Conservation (phyloP, 176 grass and related monocot genomes). For the Zizania latifolia region DNA sequence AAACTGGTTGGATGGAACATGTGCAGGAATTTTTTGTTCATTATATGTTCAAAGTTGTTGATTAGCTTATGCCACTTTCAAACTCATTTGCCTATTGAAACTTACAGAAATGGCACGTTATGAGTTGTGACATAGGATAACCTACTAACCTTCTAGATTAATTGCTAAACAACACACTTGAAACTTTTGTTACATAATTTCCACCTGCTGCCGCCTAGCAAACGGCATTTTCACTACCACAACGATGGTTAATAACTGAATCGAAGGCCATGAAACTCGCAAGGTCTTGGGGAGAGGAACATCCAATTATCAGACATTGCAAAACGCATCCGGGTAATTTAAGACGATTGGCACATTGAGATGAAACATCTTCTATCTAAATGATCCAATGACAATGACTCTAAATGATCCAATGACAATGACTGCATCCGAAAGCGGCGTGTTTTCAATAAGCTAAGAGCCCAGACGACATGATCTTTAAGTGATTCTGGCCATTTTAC, state of each 20-base stretch:
- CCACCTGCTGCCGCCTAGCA: not conserved
- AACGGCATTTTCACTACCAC: not conserved
- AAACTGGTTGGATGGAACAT: not conserved
- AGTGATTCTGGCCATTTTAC: not conserved
- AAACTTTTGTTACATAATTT: not conserved
- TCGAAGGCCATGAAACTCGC: not conserved
- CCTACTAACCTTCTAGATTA: not conserved
- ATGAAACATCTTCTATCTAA: not conserved
- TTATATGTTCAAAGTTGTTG: too few species aligned
- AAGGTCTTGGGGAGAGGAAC: not conserved
- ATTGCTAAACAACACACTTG: not conserved
- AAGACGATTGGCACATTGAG: not conserved
- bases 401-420: not conserved
- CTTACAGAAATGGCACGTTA: too few species aligned
- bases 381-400: too few species aligned
- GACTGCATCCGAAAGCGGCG: not conserved
- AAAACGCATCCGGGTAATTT: not conserved
- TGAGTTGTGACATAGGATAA: too few species aligned
- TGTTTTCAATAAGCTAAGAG: slow-evolving; percentile 13
- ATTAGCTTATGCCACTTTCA: too few species aligned
- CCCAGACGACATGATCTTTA: not conserved
- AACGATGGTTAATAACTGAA: not conserved
- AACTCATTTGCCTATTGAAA: too few species aligned
- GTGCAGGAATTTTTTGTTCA: not conserved
- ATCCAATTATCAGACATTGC: not conserved